Base-by-base conservation (phyloP, 2,329 filamentous ascomycete genomes). In the Blastomyces percursus region DNA sequence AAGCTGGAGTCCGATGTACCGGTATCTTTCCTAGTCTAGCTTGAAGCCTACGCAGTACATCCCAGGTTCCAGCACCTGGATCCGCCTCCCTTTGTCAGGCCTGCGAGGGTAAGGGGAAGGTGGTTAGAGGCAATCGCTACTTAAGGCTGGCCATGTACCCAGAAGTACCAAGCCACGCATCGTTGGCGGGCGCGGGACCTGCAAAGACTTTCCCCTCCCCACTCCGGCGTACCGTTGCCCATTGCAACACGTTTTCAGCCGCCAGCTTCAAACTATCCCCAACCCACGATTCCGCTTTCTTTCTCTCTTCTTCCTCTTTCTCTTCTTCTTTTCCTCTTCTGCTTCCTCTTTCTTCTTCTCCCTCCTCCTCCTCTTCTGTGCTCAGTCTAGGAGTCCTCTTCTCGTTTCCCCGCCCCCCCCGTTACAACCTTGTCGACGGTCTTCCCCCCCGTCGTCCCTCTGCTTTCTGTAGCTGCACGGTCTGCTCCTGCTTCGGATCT, bases 341-440 rank as follows among this genome's bases (percentile, higher is more conserved):
- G 62, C 61, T 30, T 40, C 52, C 32, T 62, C 30, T 27, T 64
- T 57, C 52, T 27, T 62, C 21, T 27, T 63, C 57, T 50, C 52
- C 40, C 61, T 61, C 27, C 67, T 70, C 61, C 66, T 64, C 61
- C 54, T 42, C 52, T 54, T 57, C 27, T 67, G 66, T 70, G 59
- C 66, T 67, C 61, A 64, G 69, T 67, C 67, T 67, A 62, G 51
- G 63, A 61, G 57, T 61, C 57, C 64, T 64, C 62, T 60, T 63
- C 60, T 46, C 59, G 66, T 63, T 62, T 54, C 62, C 55, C 42
- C 52, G 60, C 60, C 57, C 60, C 57, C 60, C 51, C 42, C 16
- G 40, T 46, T 46, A 64, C 61, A 61, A 46, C 59, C 42, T 64
- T 65, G 63, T 65, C 67, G 67, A 68, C 64, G 59, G 65, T 67